These are phyloP conservation scores for Geopyxis carbonaria DNA, from an alignment of 495 filamentous ascomycete species.

Conservation along the genomic window DNA sequence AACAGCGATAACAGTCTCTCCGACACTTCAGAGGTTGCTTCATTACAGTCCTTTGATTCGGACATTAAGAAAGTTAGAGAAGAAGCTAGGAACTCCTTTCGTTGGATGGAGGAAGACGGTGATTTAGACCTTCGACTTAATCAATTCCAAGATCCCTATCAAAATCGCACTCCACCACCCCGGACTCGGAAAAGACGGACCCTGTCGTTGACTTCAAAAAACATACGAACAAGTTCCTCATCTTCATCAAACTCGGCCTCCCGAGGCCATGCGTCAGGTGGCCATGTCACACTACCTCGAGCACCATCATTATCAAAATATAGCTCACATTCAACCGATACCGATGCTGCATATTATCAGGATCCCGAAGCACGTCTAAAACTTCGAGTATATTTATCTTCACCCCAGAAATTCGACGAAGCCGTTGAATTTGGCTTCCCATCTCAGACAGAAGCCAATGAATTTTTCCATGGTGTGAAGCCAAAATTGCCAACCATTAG, in stretches of 20 bases:
- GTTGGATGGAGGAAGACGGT: slow-evolving; percentile 66
- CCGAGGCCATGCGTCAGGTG: slow-evolving; percentile 8
- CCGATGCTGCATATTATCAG: slow-evolving; percentile 65
- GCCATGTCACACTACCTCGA: slow-evolving; percentile 3
- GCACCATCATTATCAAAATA: too few species aligned
- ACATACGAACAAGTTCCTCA: slow-evolving; percentile 15
- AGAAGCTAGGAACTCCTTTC: slow-evolving; percentile 50
- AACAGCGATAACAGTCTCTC: slow-evolving; percentile 25
- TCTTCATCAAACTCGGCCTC: slow-evolving; percentile 10
- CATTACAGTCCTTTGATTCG: slow-evolving; percentile 14
- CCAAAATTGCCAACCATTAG: slow-evolving; percentile 18
- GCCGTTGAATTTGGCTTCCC: slow-evolving; percentile 88
- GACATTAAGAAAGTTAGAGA: slow-evolving; percentile 32
- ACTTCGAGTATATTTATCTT: slow-evolving; percentile 72
- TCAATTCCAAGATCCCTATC: slow-evolving; percentile 14
- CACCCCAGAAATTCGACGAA: slow-evolving; percentile 90
- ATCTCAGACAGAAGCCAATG: slow-evolving; percentile 33
- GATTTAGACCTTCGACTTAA: slow-evolving; percentile 50
- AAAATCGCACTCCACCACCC: not conserved
- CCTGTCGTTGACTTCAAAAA: slow-evolving; percentile 18
- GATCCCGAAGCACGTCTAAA: slow-evolving; percentile 81
- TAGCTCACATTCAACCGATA: slow-evolving; percentile 26
- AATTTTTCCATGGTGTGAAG: slow-evolving; percentile 13
- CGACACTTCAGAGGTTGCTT: slow-evolving; percentile 10
- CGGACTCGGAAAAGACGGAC: slow-evolving; percentile 12